Evolutionary conservation across 805 yeast genomes (phyloP).

Genomic region (Myxozyma melibiosi): DNA sequence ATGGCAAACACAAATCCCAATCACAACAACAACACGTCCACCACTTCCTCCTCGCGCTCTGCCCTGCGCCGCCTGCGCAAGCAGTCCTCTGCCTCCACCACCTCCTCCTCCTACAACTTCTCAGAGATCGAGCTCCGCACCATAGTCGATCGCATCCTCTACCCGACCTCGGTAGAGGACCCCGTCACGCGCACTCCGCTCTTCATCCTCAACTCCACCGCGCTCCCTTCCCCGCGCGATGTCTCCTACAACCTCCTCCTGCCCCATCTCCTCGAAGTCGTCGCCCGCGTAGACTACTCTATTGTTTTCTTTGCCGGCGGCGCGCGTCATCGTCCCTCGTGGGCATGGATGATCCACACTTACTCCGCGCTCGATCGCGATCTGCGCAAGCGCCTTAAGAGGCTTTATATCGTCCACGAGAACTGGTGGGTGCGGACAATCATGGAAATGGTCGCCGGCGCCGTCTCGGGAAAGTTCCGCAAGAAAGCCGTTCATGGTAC

Average conservation of each 20-base stretch:
- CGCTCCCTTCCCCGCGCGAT: constrained; percentile 63
- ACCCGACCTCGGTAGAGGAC: constrained; percentile 59
- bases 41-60: neutral
- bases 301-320: constrained; percentile 83
- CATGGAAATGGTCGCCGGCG: constrained; percentile 68
- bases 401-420: constrained; percentile 82
- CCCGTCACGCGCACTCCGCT: constrained; percentile 70
- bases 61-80: constrained; percentile 5
- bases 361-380: constrained; percentile 61
- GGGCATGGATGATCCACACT: constrained; percentile 73
- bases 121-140: constrained; percentile 26
- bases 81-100: constrained; percentile 1
- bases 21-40: neutral
- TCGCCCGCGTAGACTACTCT: constrained; percentile 67
- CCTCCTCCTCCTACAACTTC: neutral
- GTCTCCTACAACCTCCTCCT: constrained; percentile 55
- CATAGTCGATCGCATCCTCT: constrained; percentile 25
- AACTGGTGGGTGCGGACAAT: constrained; percentile 84
- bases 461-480: constrained; percentile 53
- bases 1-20: neutral
- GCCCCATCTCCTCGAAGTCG: constrained; percentile 53
- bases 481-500: constrained; percentile 51
- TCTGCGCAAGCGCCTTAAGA: constrained; percentile 56
- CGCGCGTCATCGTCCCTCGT: constrained; percentile 57
- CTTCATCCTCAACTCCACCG: constrained; percentile 81